Base-by-base conservation (phyloP, 139 green algal genomes). In the Haematococcus sp. region DNA sequence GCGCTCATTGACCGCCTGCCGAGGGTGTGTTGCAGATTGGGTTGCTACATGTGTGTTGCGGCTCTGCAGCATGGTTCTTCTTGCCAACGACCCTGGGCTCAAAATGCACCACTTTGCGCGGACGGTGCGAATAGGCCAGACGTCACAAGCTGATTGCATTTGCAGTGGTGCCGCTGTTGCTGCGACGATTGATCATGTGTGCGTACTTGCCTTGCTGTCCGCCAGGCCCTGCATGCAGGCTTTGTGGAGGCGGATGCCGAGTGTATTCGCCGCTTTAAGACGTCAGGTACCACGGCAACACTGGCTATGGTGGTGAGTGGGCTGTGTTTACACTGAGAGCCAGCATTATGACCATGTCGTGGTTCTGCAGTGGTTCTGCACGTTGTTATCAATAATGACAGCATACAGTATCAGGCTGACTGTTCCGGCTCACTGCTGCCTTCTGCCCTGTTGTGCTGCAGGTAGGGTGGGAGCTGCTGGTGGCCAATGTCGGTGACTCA, bases 401-500 rank as follows among this genome's bases (percentile, higher is more conserved):
- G 40, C 40, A 7, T 49, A 17, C 46, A 19, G 40, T 11, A 49
- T 49, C 40, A 49, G 7, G 40, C 40, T 11, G 11, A 49, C 40
- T 49, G 7, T 11, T 49, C 7, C 11, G 7, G 40, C 11, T 49
- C 7, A 7, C 40, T 7, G 40, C 11, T 49, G 7, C 11, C 7
- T 49, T 49, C 11, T 49, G 40, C 40, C 46, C 46, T 49, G 7
- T 7, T 11, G 40, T 49, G 40, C 59, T 65, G 25, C 69, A 79
- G 70, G 74, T 73, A 73, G 93, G 90, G 40, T 96, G 91, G 89
- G 74, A 91, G 78, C 64, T 98, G 32, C 88, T 91, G 11, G 81
- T 91, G 13, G 94, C 89, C 23, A 93, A 86, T 66, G 87, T 98
- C 40, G 94, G 94, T 0, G 94, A 98, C 89, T 93, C 83, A 16